Base-by-base conservation (phyloP, 352 stramenopile species). In the Globisporangium uncinulatum region DNA sequence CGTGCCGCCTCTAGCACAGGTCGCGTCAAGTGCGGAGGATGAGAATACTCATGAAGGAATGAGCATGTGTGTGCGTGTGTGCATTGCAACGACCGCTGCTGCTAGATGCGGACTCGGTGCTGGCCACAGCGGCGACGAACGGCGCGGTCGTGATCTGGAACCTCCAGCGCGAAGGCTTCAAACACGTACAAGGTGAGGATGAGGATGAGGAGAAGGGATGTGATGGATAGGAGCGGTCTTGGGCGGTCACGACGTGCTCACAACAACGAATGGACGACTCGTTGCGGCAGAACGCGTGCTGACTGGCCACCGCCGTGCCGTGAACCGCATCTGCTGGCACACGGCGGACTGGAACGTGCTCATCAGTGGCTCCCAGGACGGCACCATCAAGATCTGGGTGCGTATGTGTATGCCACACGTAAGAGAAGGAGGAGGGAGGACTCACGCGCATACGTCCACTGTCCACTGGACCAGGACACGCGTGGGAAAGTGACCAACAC, bases 261-360 rank as follows among this genome's bases (percentile, higher is more conserved):
- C 0, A 8, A 48, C 17, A 21, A 48, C 21, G 17, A 21, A 31
- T 31, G 43, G 31, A 55, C 21, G 45, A 39, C 45, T 13, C 45
- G 21, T 32, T 51, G 20, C 10, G 15, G 14, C 57, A 93, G 84
- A 95, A 45, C 74, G 86, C 21, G 83, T 94, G 15, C 32, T 93
- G 32, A 93, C 71, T 47, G 86, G 82, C 7, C 86, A 95, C 65
- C 83, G 83, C 24, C 83, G 86, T 36, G 79, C 86, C 0, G 86
- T 93, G 58, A 95, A 95, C 57, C 83, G 86, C 54, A 94, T 95
- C 56, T 95, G 83, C 63, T 95, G 86, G 86, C 86, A 95, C 53
- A 80, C 80, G 14, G 84, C 62, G 13, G 83, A 95, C 44, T 76
- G 67, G 57, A 92, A 87, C 24, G 56, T 92, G 54, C 79, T 95